These are phyloP conservation scores for Collybiopsis confluens DNA, from an alignment of 768 basidiomycete genomes.

Conservation along the genomic window DNA sequence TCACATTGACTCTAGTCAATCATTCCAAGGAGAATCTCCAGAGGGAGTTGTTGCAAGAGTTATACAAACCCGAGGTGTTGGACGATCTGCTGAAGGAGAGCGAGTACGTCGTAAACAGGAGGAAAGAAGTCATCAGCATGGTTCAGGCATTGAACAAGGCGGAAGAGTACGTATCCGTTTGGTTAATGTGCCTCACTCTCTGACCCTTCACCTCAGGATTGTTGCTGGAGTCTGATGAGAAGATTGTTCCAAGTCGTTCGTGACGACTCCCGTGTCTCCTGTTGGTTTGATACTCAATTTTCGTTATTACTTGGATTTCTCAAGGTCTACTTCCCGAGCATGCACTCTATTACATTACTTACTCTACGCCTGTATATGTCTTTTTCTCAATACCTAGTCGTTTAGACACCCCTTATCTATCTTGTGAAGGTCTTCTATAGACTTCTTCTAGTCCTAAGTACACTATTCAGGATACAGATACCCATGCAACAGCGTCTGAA, in stretches of 20 bases:
- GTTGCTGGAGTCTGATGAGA: conserved; percentile 52
- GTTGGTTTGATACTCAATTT: too few relatives aligned
- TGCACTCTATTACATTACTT: too few relatives aligned
- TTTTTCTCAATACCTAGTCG: too few relatives aligned
- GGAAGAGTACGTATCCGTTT: conserved; percentile 69
- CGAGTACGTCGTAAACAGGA: conserved; percentile 80
- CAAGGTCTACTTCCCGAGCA: background rate
- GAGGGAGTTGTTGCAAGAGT: conserved; percentile 87
- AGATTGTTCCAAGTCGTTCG: background rate
- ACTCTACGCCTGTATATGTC: background rate
- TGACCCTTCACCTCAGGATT: conserved; percentile 36
- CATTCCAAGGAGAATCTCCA: conserved; percentile 94
- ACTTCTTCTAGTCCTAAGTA: too few relatives aligned
- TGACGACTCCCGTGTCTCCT: too few relatives aligned
- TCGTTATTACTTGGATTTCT: background rate
- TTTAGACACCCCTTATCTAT: too few relatives aligned
- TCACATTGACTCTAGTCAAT: conserved; percentile 86
- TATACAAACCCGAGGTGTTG: conserved; percentile 95
- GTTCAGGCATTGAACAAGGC: conserved; percentile 93
- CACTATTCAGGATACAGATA: too few relatives aligned
- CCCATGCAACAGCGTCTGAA: too few relatives aligned
- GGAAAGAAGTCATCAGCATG: conserved; percentile 94
- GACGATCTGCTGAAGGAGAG: conserved; percentile 95
- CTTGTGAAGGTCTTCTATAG: too few relatives aligned
- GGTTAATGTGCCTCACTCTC: conserved; percentile 1